phyloP scores from a whole-genome alignment of 208 protist species.

The Eutreptiella sp. region DNA sequence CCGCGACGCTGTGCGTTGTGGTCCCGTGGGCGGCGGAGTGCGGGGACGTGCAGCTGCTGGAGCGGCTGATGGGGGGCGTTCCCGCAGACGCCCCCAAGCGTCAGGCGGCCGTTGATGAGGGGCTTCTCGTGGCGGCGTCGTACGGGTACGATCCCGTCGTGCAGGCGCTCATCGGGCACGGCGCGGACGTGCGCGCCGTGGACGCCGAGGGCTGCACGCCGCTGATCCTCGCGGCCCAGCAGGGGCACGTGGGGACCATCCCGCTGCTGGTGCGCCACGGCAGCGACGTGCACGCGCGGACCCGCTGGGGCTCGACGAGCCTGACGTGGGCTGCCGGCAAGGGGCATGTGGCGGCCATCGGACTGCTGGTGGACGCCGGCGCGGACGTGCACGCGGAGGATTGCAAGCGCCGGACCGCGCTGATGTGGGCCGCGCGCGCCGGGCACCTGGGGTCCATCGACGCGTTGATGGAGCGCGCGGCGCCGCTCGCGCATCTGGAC shows the following conservation, averaged over 20 bases:
- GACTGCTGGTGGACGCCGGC: slow-evolving; percentile 3
- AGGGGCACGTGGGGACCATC: slow-evolving; percentile 1
- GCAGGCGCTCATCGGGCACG: background rate
- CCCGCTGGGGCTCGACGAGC: slow-evolving; percentile 11
- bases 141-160: background rate
- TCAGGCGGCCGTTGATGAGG: no score
- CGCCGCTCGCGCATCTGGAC: no score
- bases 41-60: no score
- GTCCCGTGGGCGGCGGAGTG: no score
- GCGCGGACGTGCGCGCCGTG: background rate
- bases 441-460: background rate
- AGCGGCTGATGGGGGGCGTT: no score
- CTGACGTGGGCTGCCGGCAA: background rate
- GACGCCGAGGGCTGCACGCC: slow-evolving; percentile 18
- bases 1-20: no score
- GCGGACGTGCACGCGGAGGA: background rate
- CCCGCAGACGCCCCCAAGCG: no score
- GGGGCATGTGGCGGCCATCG: background rate
- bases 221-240: slow-evolving; percentile 5
- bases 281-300: background rate
- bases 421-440: slow-evolving; percentile 13
- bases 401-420: slow-evolving; percentile 9
- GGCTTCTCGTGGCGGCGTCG: slow-evolving; percentile 2
- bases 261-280: background rate
- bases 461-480: no score